Evolutionary conservation across 148 eudicot species (phyloP).

Genomic region (Rhododendron henanense): DNA sequence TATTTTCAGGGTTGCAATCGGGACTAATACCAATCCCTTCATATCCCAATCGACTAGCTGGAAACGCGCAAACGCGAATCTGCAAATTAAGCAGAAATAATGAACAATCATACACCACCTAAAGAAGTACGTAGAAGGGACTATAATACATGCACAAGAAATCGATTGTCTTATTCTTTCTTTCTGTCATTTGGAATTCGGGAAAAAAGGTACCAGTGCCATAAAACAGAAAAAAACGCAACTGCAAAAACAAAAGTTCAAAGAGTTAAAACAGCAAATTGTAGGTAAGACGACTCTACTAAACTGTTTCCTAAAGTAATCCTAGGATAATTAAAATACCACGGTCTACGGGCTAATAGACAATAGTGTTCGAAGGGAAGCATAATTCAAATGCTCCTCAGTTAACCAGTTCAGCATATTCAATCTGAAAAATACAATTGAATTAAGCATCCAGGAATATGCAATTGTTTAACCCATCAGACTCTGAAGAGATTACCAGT

Average conservation of each 20-base stretch:
- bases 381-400: background rate
- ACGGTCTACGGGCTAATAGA: background rate
- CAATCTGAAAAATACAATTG: background rate
- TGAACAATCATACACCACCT: background rate
- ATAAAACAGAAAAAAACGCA: background rate
- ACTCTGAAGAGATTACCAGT: background rate
- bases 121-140: background rate
- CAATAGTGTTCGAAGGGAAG: background rate
- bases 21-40: constrained; percentile 93
- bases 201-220: background rate
- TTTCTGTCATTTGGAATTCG: too few relatives aligned
- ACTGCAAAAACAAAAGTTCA: background rate
- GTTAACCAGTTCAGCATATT: background rate
- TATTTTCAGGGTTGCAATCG: constrained; percentile 83
- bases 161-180: background rate
- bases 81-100: constrained; percentile 26
- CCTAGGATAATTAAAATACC: background rate
- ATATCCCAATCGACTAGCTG: constrained; percentile 67
- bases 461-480: background rate
- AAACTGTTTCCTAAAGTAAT: background rate
- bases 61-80: constrained; percentile 95
- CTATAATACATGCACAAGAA: background rate
- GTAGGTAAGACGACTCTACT: background rate
- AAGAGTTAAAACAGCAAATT: background rate
- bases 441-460: background rate